Base-by-base conservation (phyloP, 164 flowering plant species). In the Liriodendron chinense region DNA sequence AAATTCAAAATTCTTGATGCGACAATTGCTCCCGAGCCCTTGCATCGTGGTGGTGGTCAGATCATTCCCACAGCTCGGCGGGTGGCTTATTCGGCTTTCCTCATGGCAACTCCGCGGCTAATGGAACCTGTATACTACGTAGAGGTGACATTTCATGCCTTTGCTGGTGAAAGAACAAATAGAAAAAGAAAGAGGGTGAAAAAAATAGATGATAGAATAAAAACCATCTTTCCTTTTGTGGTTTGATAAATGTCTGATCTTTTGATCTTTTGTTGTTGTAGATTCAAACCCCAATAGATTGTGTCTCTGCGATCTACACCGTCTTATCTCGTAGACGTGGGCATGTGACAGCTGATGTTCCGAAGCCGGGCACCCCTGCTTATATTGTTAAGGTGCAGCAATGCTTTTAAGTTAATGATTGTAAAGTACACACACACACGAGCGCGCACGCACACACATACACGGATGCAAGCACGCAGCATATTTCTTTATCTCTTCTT, bases 1-100 rank as follows among this genome's bases (percentile, higher is more conserved):
- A 93, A 96, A 81, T 96, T 96, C 86, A 94, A 96, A 72, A 96
- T 96, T 49, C 96, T 94, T 65, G 99, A 96, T 88, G 98, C 99
- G 20, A 88, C 83, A 78, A 92, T 96, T 85, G 98, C 98, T 68
- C 89, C 91, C 34, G 98, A 96, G 80, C 94, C 98, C 68, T 79
- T 94, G 80, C 87, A 96, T 82, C 91, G 98, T 20, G 98, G 98
- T 74, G 89, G 94, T 78, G 98, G 99, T 71, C 99, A 96, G 84
- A 92, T 96, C 75, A 96, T 94, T 84, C 99, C 99, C 47, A 93
- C 99, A 47, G 97, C 98, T 77, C 88, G 99, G 28, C 94, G 99
- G 74, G 99, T 93, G 72, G 97, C 96, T 56, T 96, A 96, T 82
- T 96, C 99, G 24, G 86, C 97, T 75, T 96, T 96, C 80, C 98